Evolutionary conservation across 2,329 filamentous ascomycete genomes (phyloP).

Genomic region (Remersonia thermophila): DNA sequence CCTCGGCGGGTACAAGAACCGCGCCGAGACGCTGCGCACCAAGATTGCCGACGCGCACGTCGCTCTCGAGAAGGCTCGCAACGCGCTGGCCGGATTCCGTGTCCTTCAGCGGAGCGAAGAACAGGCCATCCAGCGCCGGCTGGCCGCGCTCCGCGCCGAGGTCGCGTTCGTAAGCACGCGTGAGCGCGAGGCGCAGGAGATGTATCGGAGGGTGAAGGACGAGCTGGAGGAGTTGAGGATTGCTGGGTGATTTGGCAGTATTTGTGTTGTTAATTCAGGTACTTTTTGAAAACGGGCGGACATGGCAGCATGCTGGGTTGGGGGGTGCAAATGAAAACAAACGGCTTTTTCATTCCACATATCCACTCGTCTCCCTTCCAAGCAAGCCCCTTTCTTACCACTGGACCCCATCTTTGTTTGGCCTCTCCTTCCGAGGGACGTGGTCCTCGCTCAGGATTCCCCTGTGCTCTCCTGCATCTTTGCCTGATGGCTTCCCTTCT

Average conservation of each 20-base stretch:
- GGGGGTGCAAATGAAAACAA: too few species aligned
- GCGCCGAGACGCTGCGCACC: conserved; percentile 64
- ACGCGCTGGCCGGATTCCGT: conserved; percentile 61
- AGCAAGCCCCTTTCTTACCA: too few species aligned
- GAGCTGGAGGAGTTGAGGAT: conserved; percentile 55
- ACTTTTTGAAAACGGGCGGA: too few species aligned
- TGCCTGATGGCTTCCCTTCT: too few species aligned
- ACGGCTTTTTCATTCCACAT: too few species aligned
- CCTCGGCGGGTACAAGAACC: conserved; percentile 80
- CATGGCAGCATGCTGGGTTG: too few species aligned
- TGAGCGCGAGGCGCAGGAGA: conserved; percentile 82
- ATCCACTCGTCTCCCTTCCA: too few species aligned
- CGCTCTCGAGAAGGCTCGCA: conserved; percentile 59
- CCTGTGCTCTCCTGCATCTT: too few species aligned
- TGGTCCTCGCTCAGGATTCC: too few species aligned
- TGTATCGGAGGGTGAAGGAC: conserved; percentile 63
- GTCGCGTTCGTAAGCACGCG: conserved; percentile 67
- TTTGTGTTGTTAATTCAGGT: too few species aligned
- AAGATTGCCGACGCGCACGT: conserved; percentile 69
- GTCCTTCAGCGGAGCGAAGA: conserved; percentile 71
- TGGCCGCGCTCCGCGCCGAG: conserved; percentile 70
- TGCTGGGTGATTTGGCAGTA: conserved; percentile 10
- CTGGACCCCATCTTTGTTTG: too few species aligned
- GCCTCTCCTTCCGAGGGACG: too few species aligned
- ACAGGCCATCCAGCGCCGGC: conserved; percentile 56